phyloP scores from a whole-genome alignment of 768 basidiomycete species.

The Phanerodontia chrysosporium region DNA sequence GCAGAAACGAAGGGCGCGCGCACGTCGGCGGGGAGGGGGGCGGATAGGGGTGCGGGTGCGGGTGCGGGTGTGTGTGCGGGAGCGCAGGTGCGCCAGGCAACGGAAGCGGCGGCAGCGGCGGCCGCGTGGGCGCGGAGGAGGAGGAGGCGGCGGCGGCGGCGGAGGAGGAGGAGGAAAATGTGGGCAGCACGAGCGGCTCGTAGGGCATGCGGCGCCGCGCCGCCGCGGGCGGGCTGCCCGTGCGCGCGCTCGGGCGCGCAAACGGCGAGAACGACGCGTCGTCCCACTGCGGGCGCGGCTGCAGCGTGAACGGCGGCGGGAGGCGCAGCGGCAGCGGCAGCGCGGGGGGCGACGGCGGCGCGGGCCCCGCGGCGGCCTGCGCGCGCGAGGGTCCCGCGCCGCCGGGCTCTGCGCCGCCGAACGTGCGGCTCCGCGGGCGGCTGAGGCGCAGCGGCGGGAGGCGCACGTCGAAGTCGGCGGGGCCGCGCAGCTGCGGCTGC shows the following conservation, averaged over 20 bases:
- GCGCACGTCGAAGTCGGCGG: conserved; percentile 1
- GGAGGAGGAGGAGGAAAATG: background rate
- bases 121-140: background rate
- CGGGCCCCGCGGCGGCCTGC: conserved; percentile 7
- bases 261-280: conserved; percentile 32
- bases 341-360: conserved; percentile 15
- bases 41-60: background rate
- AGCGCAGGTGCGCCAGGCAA: too few species aligned
- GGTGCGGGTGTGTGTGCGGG: too few species aligned
- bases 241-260: too few species aligned
- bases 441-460: conserved; percentile 24
- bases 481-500: too few species aligned
- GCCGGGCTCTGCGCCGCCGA: background rate
- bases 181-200: conserved; percentile 8
- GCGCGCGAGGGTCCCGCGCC: background rate
- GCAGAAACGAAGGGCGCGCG: background rate
- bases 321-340: conserved; percentile 25
- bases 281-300: conserved; percentile 69
- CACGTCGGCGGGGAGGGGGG: background rate
- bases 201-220: conserved; percentile 3
- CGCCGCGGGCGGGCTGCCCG: conserved; percentile 15
- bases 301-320: conserved; percentile 59
- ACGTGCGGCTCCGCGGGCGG: conserved; percentile 16
- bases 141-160: background rate
- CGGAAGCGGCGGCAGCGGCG: conserved; percentile 1